A percentile compares a stretch with the other conserved stretches of the same genome.
Evolutionary conservation across 164 flowering plant genomes (phyloP).

Genomic region (Sedum album): DNA sequence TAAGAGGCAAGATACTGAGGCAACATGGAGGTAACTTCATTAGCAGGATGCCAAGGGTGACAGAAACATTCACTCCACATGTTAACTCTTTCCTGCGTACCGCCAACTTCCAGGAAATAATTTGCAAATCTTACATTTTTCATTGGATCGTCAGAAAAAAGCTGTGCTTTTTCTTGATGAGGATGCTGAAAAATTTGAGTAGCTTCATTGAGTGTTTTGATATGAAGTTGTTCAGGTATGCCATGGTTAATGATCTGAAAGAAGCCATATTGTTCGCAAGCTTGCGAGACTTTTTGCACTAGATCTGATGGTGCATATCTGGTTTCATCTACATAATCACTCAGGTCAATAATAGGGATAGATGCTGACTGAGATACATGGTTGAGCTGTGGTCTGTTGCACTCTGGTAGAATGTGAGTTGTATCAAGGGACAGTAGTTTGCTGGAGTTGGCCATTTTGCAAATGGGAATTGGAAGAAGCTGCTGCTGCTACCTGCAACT

Average conservation of each 20-base stretch:
- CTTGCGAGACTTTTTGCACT: background rate
- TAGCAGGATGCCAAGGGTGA: background rate
- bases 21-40: background rate
- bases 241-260: constrained; percentile 4
- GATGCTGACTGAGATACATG: background rate
- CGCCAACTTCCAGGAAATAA: background rate
- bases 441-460: background rate
- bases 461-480: background rate
- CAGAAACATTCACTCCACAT: background rate
- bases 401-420: background rate
- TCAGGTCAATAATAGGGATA: background rate
- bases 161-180: background rate
- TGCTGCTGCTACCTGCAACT: background rate
- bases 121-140: background rate
- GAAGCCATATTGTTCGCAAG: background rate
- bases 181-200: background rate
- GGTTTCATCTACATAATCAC: background rate
- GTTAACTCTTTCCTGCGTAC: background rate
- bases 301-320: background rate
- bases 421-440: background rate
- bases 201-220: background rate
- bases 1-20: background rate
- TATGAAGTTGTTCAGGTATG: background rate
- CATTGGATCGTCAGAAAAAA: background rate
- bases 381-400: background rate